Conservation (phyloP, 352 stramenopile genomes). For the Globisporangium radiosum region DNA sequence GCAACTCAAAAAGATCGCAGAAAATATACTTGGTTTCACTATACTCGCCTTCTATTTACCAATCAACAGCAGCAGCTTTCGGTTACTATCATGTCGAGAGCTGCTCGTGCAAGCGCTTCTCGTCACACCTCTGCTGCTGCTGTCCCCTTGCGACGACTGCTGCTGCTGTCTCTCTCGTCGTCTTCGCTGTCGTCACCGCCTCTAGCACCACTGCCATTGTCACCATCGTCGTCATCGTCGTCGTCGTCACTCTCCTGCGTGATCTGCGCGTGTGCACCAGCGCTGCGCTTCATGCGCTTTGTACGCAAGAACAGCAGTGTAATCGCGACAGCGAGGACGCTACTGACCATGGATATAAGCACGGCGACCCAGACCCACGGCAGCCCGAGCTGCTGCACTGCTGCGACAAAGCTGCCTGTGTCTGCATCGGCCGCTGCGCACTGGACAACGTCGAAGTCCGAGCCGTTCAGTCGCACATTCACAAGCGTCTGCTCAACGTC, state of each 20-base stretch:
- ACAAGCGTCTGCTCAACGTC: slow-evolving; percentile 49
- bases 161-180: slow-evolving; percentile 7
- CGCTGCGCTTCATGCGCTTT: slow-evolving; percentile 16
- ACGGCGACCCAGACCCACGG: slow-evolving; percentile 47
- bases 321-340: slow-evolving; percentile 35
- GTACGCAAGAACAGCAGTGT: slow-evolving; percentile 45
- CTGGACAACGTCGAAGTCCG: slow-evolving; percentile 40
- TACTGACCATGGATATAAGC: slow-evolving; percentile 41
- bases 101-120: too few species aligned
- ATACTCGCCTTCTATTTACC: neutral
- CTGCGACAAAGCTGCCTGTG: neutral
- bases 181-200: neutral
- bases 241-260: slow-evolving; percentile 60
- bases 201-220: neutral
- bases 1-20: too few species aligned
- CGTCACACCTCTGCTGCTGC: neutral
- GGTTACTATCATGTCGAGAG: too few species aligned
- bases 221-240: slow-evolving; percentile 12
- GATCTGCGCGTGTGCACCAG: slow-evolving; percentile 39
- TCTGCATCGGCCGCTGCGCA: slow-evolving; percentile 12
- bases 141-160: neutral
- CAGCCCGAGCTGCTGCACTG: slow-evolving; percentile 12
- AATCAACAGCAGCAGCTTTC: too few species aligned
- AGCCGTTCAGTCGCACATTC: slow-evolving; percentile 45
- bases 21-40: neutral